Base-by-base conservation (phyloP, 805 yeast genomes). In the Ogataea methanolica region DNA sequence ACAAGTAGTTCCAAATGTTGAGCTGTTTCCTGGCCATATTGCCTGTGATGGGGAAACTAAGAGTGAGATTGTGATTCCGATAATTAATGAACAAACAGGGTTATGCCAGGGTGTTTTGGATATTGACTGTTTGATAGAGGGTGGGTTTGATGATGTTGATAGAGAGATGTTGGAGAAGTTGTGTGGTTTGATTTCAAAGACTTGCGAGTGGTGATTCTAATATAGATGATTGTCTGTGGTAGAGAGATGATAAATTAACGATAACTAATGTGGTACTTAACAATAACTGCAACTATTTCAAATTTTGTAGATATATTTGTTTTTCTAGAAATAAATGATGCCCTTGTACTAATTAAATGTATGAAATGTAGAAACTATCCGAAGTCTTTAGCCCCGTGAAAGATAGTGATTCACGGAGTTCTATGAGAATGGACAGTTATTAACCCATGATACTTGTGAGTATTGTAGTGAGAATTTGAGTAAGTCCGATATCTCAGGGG, bases 31-130 rank as follows among this genome's bases (percentile, higher is more conserved):
- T 0, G 96, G 96, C 1, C 98, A 92, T 62, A 94, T 92, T 54
- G 98, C 98, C 0, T 92, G 99, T 68, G 99, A 94, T 68, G 96
- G 96, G 0, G 96, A 83, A 49, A 92, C 98, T 0, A 77, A 85
- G 53, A 86, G 96, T 63, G 99, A 92, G 62, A 86, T 92, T 31
- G 98, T 94, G 19, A 91, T 92, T 2, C 98, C 98, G 0, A 78
- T 91, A 6, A 49, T 47, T 14, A 66, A 68, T 3, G n/a, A 21
- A 5, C 11, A 43, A 14, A 26, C 31, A 26, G 77, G 74, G 2
- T 58, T 58, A 15, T 68, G 82, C 1, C 57, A 78, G 17, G 98
- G 94, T 6, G 97, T 92, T 5, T 72, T 92, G 44, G 98, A 94
- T 62, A 75, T 92, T 36, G 99, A 92, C 63, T 88, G 96, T 62